Base-by-base conservation (phyloP, 2,329 filamentous ascomycete species). In the Amauroascus verrucosus region DNA sequence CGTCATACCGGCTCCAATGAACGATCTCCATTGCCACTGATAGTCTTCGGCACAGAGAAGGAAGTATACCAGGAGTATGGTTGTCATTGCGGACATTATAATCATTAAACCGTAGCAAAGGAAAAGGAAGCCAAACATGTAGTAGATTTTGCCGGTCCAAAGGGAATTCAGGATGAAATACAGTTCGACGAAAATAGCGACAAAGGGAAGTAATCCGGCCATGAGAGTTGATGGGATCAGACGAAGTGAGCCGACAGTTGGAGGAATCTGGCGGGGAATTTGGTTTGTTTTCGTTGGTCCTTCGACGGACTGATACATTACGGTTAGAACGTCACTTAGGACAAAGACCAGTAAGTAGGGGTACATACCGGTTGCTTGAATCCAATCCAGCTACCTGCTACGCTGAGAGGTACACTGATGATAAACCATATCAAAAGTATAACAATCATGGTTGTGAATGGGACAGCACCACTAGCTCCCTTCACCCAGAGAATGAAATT, bases 121-220 rank as follows among this genome's bases (percentile, higher is more conserved):
- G 77, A 98, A 98, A 33, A 98, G 76, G 78, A 98, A 98, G 20
- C 93, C 93, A 64, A 98, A 98, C 93, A 98, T 98, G 79, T 98
- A 98, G 77, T 98, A 98, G 60, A 98, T 93, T 72, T 93, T 88
- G 75, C 85, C 91, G 72, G 94, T 95, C 93, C 93, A 98, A 67
- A 98, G 91, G 24, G 88, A 95, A 72, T 85, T 95, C 88, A 98
- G 95, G 75, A 98, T 96, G 72, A 97, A 97, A 78, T 95, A 97
- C 1, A 98, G 82, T 73, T 98, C 93, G 45, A 97, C 90, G 61
- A 97, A 96, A 66, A 98, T 97, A 57, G 93, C 91, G 45, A 87
- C 89, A 64, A 98, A 98, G 0, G 93, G 93, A 24, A 97, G 77
- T 48, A 97, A 83, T 50, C 93, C 93, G 22, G 94, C 91, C 20